Evolutionary conservation across 2,329 filamentous ascomycete species (phyloP).

Genomic region (Dothideomycetes sp.): DNA sequence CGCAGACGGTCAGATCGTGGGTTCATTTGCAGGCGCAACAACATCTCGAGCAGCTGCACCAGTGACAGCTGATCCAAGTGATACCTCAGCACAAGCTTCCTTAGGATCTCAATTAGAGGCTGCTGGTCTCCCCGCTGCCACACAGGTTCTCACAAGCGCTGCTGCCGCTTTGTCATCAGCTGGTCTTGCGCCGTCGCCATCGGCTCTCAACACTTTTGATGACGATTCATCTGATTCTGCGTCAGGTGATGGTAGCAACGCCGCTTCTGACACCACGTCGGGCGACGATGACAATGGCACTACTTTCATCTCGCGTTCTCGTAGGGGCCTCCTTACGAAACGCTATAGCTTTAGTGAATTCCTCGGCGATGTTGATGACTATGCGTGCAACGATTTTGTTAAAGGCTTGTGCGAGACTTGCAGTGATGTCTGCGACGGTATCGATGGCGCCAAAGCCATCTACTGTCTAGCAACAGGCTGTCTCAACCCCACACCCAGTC

Average conservation of each 20-base stretch:
- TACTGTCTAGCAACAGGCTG: not conserved
- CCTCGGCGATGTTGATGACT: not conserved
- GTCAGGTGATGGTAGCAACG: too few relatives aligned
- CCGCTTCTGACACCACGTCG: not conserved
- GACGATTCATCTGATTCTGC: too few relatives aligned
- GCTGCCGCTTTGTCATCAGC: too few relatives aligned
- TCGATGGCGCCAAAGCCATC: not conserved
- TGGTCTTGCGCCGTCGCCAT: too few relatives aligned
- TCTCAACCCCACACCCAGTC: not conserved
- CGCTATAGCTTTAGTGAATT: not conserved
- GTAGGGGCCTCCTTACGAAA: not conserved
- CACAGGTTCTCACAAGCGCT: not conserved
- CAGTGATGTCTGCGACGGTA: not conserved
- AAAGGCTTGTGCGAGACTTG: not conserved
- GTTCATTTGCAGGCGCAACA: too few relatives aligned
- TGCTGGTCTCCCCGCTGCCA: not conserved
- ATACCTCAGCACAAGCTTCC: not conserved
- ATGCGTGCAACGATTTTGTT: not conserved
- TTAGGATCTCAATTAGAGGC: not conserved
- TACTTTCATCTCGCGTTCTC: not conserved
- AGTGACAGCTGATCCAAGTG: not conserved
- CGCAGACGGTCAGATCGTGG: too few relatives aligned
- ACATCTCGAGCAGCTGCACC: not conserved
- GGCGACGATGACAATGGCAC: not conserved
- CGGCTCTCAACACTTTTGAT: too few relatives aligned